Conservation (phyloP, 495 filamentous ascomycete genomes). For the Aspergillus nanangensis region DNA sequence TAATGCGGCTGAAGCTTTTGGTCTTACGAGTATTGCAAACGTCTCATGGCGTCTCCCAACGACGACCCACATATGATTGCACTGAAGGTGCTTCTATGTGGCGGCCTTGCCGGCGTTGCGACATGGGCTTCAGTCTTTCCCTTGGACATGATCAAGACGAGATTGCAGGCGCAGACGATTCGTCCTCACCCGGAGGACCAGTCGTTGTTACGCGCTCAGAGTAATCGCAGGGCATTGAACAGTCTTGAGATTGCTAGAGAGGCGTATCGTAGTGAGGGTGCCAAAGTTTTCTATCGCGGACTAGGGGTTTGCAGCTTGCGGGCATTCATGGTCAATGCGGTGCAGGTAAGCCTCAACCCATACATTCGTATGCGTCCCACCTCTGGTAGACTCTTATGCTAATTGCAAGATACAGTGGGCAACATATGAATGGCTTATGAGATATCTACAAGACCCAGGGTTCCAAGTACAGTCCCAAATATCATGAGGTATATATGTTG, state of each 20-base stretch:
- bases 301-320: conserved; percentile 72
- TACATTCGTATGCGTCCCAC: too few species aligned
- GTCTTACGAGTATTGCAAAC: conserved; percentile 72
- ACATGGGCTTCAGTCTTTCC: conserved; percentile 88
- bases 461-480: conserved; percentile 5
- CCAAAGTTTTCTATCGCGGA: conserved; percentile 69
- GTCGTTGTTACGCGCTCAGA: conserved; percentile 12
- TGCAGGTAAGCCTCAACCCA: conserved; percentile 53
- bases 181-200: conserved; percentile 28
- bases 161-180: conserved; percentile 66
- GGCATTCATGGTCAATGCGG: conserved; percentile 80
- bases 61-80: conserved; percentile 43
- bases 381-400: too few species aligned
- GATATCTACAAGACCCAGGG: conserved; percentile 22
- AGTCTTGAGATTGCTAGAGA: conserved; percentile 58
- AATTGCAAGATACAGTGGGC: conserved; percentile 57
- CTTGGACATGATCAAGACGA: conserved; percentile 83
- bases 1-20: conserved; percentile 54
- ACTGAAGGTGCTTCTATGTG: conserved; percentile 68
- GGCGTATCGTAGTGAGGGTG: conserved; percentile 61
- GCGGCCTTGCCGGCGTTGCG: conserved; percentile 76
- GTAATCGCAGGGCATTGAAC: conserved; percentile 30
- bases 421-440: conserved; percentile 81
- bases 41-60: conserved; percentile 38
- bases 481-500: background rate